Conservation (phyloP, 1,284 basidiomycete genomes). For the Xanthoconium separans region DNA sequence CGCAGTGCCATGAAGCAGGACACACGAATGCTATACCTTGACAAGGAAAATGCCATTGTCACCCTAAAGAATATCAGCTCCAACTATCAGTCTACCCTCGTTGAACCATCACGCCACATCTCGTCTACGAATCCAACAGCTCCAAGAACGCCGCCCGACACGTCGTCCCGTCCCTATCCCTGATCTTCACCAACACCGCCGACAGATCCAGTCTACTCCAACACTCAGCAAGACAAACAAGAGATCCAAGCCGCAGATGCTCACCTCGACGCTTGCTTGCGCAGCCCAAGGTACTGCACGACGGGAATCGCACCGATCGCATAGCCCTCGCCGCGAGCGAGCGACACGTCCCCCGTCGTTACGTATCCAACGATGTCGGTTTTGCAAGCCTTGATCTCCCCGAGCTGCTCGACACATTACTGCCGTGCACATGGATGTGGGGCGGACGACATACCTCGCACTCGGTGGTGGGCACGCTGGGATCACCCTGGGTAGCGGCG, state of each 20-base stretch:
- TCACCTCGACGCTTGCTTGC: constrained; percentile 52
- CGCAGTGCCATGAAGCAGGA: too few relatives aligned
- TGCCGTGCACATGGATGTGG: neutral
- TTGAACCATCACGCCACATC: too few relatives aligned
- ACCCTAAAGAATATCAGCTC: neutral
- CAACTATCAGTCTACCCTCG: neutral
- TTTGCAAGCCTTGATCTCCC: constrained; percentile 39
- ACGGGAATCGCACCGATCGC: constrained; percentile 73
- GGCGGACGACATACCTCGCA: constrained; percentile 18
- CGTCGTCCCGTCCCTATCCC: constrained; percentile 45
- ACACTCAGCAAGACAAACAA: neutral
- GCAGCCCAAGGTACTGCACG: constrained; percentile 48
- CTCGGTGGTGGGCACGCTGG: constrained; percentile 46
- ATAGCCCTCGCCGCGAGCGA: constrained; percentile 71
- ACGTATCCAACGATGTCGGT: constrained; percentile 72
- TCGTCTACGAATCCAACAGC: constrained; percentile 30
- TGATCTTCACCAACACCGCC: constrained; percentile 44
- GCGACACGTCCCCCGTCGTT: constrained; percentile 77
- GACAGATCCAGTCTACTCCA: constrained; percentile 18
- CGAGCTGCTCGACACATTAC: constrained; percentile 39
- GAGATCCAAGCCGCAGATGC: constrained; percentile 1
- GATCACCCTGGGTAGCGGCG: constrained; percentile 28
- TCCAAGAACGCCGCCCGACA: constrained; percentile 44
- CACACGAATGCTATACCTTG: too few relatives aligned
- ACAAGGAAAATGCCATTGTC: neutral